Base-by-base conservation (phyloP, 148 eudicot genomes). In the Nepenthes mirabilis region DNA sequence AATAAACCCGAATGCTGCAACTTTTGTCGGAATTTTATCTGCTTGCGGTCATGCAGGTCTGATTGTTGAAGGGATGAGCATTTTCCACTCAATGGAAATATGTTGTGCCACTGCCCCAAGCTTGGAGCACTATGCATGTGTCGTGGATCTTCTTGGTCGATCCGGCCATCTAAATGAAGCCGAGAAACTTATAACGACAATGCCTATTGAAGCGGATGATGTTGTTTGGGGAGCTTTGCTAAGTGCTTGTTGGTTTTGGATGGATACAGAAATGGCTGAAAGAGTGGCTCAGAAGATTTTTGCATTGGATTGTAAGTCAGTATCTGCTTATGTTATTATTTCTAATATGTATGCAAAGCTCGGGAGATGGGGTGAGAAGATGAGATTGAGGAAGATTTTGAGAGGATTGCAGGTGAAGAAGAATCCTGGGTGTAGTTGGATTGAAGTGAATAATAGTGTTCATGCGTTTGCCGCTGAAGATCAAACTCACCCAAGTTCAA, bases 351-450 rank as follows among this genome's bases (percentile, higher is more conserved):
- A 81, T 70, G 72, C 80, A 14, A 50, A 67, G 43, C 52, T 62
- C 2, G 80, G 77, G 55, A 75, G 65, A 50, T 81, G 86, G 82
- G 66, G 43, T 23, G 70, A 81, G 68, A 75, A 75, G 63, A 62
- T 65, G 69, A 70, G 65, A 56, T 60, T 70, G 32, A 69, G 80
- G 71, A 66, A 60, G 47, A 14, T 2, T 11, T 58, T 81, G 68
- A 67, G 50, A 34, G 65, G 68, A 11, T 58, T 81, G 68, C 64
- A 59, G 70, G 65, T 63, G 51, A 70, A 55, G 56, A 33, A 81
- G 82, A 77, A 78, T 70, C 86, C 82, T 33, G 86, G 79, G 3
- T 71, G 66, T 65, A 82, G 83, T 64, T 78, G 83, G 86, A 76
- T 82, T 63, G 80, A 82, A 55, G 57, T 78, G 7, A 65, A 73